A percentile compares a stretch with the other conserved stretches of the same genome.
These are phyloP conservation scores for Alternaria novae-zelandiae DNA, from an alignment of 2,329 filamentous ascomycete genomes.

Conservation along the genomic window DNA sequence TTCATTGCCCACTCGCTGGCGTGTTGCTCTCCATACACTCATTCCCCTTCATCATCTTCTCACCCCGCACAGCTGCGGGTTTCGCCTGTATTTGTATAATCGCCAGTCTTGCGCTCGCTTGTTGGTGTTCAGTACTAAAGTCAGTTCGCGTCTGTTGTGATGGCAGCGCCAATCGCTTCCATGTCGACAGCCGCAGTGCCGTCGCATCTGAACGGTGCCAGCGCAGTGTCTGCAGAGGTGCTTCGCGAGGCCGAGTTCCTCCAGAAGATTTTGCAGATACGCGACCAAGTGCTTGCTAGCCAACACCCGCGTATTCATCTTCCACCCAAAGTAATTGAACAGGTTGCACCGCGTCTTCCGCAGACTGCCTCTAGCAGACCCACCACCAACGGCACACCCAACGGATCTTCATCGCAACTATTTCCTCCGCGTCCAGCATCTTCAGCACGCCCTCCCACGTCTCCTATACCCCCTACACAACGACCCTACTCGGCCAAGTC, in stretches of 20 bases:
- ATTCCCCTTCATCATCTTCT: slow-evolving; percentile 30
- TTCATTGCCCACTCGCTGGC: slow-evolving; percentile 9
- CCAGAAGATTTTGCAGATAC: slow-evolving; percentile 79
- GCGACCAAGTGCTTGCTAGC: slow-evolving; percentile 80
- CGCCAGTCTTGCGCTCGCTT: slow-evolving; percentile 17
- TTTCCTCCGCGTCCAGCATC: slow-evolving; percentile 41
- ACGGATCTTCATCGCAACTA: slow-evolving; percentile 31
- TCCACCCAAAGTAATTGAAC: slow-evolving; percentile 59
- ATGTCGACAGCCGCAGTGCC: slow-evolving; percentile 42
- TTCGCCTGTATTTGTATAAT: slow-evolving; percentile 36
- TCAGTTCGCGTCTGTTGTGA: slow-evolving; percentile 25
- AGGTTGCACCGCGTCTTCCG: slow-evolving; percentile 45
- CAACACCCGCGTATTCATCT: slow-evolving; percentile 69
- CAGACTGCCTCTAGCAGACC: slow-evolving; percentile 37
- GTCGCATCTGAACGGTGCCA: slow-evolving; percentile 41
- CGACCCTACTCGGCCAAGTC: slow-evolving; percentile 50
- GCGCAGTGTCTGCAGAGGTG: slow-evolving; percentile 45
- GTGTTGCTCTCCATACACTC: slow-evolving; percentile 24
- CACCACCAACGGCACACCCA: slow-evolving; percentile 39
- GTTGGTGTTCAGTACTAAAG: slow-evolving; percentile 25
- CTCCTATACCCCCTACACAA: slow-evolving; percentile 33
- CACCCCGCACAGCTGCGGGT: slow-evolving; percentile 30
- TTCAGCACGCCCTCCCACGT: slow-evolving; percentile 30
- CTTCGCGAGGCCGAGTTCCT: slow-evolving; percentile 62
- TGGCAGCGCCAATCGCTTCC: slow-evolving; percentile 28